These are phyloP conservation scores for Yamadazyma endophytica DNA, from an alignment of 805 yeast species.

Conservation along the genomic window DNA sequence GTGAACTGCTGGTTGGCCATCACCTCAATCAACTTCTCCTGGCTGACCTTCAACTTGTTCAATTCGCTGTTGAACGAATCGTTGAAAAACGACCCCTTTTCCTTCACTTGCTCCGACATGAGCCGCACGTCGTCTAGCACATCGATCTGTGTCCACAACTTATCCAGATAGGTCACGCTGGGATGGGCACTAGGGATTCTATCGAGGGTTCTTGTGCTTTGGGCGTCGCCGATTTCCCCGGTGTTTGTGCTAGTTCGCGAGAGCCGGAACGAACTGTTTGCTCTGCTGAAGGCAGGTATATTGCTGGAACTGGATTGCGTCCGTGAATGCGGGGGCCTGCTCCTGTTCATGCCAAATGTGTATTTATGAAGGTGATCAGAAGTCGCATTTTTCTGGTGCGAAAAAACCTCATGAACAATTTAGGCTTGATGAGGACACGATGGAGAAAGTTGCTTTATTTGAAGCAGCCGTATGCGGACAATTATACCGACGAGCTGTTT, in stretches of 20 bases:
- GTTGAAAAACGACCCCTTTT: conserved; percentile 48
- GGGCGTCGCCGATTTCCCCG: conserved; percentile 6
- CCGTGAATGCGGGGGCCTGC: conserved; percentile 4
- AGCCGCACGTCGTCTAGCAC: conserved; percentile 74
- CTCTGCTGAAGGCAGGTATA: conserved; percentile 7
- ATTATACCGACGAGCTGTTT: conserved; percentile 79
- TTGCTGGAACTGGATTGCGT: conserved; percentile 7
- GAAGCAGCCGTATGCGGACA: conserved; percentile 84
- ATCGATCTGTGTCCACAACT: conserved; percentile 84
- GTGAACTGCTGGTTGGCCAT: conserved; percentile 27
- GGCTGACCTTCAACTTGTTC: conserved; percentile 52
- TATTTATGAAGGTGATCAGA: too few relatives aligned
- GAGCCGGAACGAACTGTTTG: conserved; percentile 8
- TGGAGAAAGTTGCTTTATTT: conserved; percentile 89
- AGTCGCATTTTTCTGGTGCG: too few relatives aligned
- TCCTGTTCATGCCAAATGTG: neutral
- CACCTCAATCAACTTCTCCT: conserved; percentile 34
- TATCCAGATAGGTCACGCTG: conserved; percentile 64
- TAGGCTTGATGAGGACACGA: conserved; percentile 27
- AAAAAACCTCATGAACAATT: too few relatives aligned
- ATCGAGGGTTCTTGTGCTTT: conserved; percentile 33
- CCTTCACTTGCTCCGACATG: conserved; percentile 45
- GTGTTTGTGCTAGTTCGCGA: conserved; percentile 12
- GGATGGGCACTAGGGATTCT: conserved; percentile 54
- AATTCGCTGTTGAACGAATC: conserved; percentile 49